A percentile compares a stretch with the other conserved stretches of the same genome.
Evolutionary conservation across 352 stramenopile species (phyloP).

Genomic region (Globisporangium yorkense): DNA sequence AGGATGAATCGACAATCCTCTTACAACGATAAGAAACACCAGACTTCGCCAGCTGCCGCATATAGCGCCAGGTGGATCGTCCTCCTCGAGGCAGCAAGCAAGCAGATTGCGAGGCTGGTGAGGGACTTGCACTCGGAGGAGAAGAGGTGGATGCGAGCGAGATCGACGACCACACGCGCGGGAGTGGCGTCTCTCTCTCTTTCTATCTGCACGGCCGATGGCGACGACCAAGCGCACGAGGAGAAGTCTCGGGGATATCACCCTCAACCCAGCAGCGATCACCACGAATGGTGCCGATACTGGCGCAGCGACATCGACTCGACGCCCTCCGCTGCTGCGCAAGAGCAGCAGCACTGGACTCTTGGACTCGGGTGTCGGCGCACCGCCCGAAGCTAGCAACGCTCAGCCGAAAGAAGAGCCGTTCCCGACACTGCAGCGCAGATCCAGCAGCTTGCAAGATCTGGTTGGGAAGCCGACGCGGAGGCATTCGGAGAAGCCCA

Average conservation of each 20-base stretch:
- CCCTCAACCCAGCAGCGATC: neutral
- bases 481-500: conserved; percentile 11
- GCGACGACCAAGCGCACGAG: conserved; percentile 11
- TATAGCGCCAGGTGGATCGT: too few species aligned
- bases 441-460: conserved; percentile 44
- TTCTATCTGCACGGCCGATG: conserved; percentile 1
- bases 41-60: too few species aligned
- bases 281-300: neutral
- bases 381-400: neutral
- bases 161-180: neutral
- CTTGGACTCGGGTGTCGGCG: conserved; percentile 20
- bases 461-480: conserved; percentile 16
- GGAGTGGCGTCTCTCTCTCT: neutral
- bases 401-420: conserved; percentile 1
- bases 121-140: too few species aligned
- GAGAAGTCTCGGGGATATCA: neutral
- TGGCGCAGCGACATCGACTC: neutral
- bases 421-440: conserved; percentile 31
- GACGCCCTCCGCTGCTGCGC: conserved; percentile 21
- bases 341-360: conserved; percentile 59
- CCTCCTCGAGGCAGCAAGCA: too few species aligned
- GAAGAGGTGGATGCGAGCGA: neutral
- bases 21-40: too few species aligned
- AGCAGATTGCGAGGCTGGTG: too few species aligned
- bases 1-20: too few species aligned